Evolutionary conservation across 371 early-diverging fungal species (phyloP), one percentile per base, ranked within the genome.

Genomic region (Catenaria anguillulae): DNA sequence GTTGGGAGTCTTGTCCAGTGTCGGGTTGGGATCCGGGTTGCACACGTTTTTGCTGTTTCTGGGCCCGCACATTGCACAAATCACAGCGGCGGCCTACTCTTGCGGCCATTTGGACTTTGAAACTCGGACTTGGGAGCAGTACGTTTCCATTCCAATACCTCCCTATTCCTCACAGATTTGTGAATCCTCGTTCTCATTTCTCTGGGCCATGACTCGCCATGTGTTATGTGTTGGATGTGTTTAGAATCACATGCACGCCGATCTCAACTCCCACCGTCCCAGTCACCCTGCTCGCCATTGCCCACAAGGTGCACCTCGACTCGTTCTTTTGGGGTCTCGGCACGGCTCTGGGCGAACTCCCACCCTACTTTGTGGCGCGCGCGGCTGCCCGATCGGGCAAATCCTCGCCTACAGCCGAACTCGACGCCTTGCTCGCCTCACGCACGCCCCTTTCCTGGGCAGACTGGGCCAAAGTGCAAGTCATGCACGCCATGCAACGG

Each of bases 41-140:
- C 94, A 93, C 70, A 93, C 93, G 3, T 93, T 93, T 70, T 77
- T 93, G 29, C 76, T 93, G 23, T 93, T 92, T 66, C 73, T 93
- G 45, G 93, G 90, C 10, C 93, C 94, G 6, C 85, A 84, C 65
- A 87, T 93, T 63, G 92, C 87, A 0, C 81, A 84, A 50, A 86
- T 88, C 29, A 90, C 94, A 4, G 68, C 87, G 56, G 80, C 84
- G 0, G 92, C 93, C 1, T 86, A 89, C 71, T 71, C 79, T 52
- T 92, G 93, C 65, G 77, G 79, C 1, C 73, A 75, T 50, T 67
- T 84, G 23, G 72, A 85, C 64, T 91, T 90, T 73, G 71, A 74
- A 12, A 77, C 79, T 10, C 24, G 26, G 62, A 23, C 33, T 33
- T 66, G 65, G 36, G 34, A 37, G 24, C 36, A 12, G 56, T 56